Percentiles rank a stretch among this genome's conserved stretches.
phyloP scores from a whole-genome alignment of 2,329 filamentous ascomycete genomes.

The Calonectria pteridis region DNA sequence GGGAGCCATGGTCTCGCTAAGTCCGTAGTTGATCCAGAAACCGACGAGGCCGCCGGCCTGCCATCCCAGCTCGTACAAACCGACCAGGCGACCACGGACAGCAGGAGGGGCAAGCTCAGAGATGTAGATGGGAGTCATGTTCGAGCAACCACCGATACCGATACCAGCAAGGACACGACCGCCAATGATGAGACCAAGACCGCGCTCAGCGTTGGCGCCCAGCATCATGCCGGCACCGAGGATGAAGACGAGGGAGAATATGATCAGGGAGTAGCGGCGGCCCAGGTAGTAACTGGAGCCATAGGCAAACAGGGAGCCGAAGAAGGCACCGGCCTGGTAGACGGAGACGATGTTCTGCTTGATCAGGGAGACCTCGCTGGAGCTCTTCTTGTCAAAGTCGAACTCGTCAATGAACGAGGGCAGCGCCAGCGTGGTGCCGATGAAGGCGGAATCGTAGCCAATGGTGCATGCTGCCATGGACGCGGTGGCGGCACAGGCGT shows the following conservation, averaged over 20 bases:
- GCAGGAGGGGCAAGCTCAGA: slow-evolving; percentile 72
- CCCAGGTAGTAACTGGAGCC: slow-evolving; percentile 75
- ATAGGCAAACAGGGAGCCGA: slow-evolving; percentile 80
- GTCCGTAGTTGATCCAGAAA: slow-evolving; percentile 76
- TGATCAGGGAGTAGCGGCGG: slow-evolving; percentile 72
- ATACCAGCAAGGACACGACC: slow-evolving; percentile 74
- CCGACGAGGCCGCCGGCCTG: slow-evolving; percentile 74
- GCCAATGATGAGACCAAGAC: slow-evolving; percentile 73
- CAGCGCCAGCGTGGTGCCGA: slow-evolving; percentile 80
- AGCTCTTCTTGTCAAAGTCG: slow-evolving; percentile 64
- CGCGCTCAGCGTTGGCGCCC: slow-evolving; percentile 70
- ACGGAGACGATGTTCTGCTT: slow-evolving; percentile 84
- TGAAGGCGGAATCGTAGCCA: slow-evolving; percentile 79
- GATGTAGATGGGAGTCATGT: slow-evolving; percentile 74
- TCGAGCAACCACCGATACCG: slow-evolving; percentile 72
- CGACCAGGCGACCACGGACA: slow-evolving; percentile 73
- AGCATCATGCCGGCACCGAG: slow-evolving; percentile 81
- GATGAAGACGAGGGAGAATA: slow-evolving; percentile 74
- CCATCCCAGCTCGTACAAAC: slow-evolving; percentile 76
- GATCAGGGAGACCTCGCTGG: slow-evolving; percentile 66
- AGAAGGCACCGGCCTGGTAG: slow-evolving; percentile 88
- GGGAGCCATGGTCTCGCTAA: slow-evolving; percentile 62
- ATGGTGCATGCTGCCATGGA: slow-evolving; percentile 70
- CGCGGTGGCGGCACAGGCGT: slow-evolving; percentile 64
- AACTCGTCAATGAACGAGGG: slow-evolving; percentile 79